Evolutionary conservation across 331 rosid species (phyloP).

Genomic region (Spiraea crenata): DNA sequence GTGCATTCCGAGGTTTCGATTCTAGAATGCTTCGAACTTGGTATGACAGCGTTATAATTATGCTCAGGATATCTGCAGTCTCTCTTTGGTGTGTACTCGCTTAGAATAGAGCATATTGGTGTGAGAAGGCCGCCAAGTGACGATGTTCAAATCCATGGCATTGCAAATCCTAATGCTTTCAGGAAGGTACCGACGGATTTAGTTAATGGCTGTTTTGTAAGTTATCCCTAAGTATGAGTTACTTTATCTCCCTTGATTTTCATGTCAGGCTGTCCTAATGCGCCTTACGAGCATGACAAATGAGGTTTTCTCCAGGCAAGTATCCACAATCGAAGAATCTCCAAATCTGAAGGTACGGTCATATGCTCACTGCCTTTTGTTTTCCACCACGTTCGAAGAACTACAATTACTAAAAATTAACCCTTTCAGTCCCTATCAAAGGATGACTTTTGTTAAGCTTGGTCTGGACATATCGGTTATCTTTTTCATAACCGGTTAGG

Average conservation of each 20-base stretch:
- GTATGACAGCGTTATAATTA: neutral
- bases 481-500: neutral
- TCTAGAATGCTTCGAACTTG: constrained; percentile 7
- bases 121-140: constrained; percentile 86
- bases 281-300: constrained; percentile 63
- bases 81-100: constrained; percentile 71
- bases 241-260: constrained; percentile 19
- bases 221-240: constrained; percentile 6
- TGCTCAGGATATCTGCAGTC: constrained; percentile 84
- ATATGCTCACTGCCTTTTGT: constrained; percentile 12
- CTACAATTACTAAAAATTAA: neutral
- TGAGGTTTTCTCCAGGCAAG: constrained; percentile 55
- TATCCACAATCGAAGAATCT: constrained; percentile 49
- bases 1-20: neutral
- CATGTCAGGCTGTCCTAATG: constrained; percentile 79
- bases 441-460: neutral
- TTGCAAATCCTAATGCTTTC: constrained; percentile 80
- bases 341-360: constrained; percentile 53
- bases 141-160: constrained; percentile 84
- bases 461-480: neutral
- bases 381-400: neutral
- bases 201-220: neutral
- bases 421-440: neutral
- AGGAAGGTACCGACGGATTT: constrained; percentile 56
- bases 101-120: constrained; percentile 81